phyloP scores from a whole-genome alignment of 2,329 filamentous ascomycete genomes.

The Clonostachys sp. region DNA sequence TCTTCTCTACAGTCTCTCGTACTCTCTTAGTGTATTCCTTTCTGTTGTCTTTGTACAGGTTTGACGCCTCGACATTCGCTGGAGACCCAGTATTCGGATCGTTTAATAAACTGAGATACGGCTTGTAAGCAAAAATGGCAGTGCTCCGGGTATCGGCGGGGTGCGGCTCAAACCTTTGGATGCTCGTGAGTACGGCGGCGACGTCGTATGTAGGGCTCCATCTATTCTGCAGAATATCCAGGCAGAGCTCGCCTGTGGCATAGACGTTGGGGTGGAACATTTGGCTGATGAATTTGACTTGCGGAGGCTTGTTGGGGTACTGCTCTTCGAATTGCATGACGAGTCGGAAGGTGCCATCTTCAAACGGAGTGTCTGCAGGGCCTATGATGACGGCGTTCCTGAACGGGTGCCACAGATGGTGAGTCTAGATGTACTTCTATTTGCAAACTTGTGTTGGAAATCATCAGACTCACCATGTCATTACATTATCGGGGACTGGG shows the following conservation, averaged over 20 bases:
- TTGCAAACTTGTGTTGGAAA: neutral
- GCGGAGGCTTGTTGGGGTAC: constrained; percentile 96
- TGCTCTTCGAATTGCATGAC: constrained; percentile 99
- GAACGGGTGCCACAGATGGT: constrained; percentile 2
- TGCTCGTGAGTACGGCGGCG: constrained; percentile 92
- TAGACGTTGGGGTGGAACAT: constrained; percentile 99
- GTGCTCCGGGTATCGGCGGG: neutral
- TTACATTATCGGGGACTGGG: constrained; percentile 92
- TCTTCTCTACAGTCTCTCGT: constrained; percentile 96
- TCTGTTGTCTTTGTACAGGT: constrained; percentile 96
- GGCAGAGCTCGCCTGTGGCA: constrained; percentile 89
- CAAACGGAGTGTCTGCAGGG: constrained; percentile 93
- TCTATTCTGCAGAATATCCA: constrained; percentile 95
- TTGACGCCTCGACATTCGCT: constrained; percentile 96
- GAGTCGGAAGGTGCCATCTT: constrained; percentile 94
- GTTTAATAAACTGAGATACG: constrained; percentile 70
- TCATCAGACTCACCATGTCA: constrained; percentile 67
- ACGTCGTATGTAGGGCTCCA: constrained; percentile 99
- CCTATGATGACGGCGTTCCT: constrained; percentile 99
- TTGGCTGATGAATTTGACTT: constrained; percentile 96
- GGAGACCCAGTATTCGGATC: constrained; percentile 98
- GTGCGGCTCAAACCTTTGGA: constrained; percentile 68
- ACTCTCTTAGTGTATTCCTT: constrained; percentile 96
- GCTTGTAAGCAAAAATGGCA: neutral
- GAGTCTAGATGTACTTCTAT: neutral